Conservation (phyloP, 2,329 filamentous ascomycete genomes). For the Scytalidium sp. region DNA sequence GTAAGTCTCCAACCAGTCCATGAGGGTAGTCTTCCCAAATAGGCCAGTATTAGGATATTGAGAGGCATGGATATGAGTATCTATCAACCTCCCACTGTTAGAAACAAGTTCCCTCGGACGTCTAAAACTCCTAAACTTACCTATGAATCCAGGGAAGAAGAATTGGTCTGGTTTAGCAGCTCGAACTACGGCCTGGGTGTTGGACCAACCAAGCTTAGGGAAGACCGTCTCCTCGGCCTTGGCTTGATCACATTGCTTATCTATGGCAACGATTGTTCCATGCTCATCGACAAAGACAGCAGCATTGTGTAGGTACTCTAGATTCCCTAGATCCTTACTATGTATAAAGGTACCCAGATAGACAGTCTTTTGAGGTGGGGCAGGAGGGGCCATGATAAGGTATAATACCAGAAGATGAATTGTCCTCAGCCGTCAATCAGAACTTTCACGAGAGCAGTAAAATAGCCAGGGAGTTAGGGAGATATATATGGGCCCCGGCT, state of each 20-base stretch:
- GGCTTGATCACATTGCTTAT: conserved; percentile 21
- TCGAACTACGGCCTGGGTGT: conserved; percentile 16
- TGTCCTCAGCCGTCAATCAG: not conserved
- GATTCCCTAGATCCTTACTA: conserved; percentile 40
- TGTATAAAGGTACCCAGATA: conserved; percentile 64
- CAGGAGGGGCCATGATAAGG: conserved; percentile 5
- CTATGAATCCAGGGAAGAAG: conserved; percentile 82
- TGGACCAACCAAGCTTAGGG: conserved; percentile 30
- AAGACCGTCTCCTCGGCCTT: conserved; percentile 29
- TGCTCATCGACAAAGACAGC: conserved; percentile 48
- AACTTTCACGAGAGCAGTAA: not conserved
- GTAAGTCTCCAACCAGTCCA: conserved; percentile 92
- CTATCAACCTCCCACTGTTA: too few relatives aligned
- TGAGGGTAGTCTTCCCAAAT: conserved; percentile 87
- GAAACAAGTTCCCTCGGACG: not conserved
- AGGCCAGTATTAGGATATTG: conserved; percentile 95
- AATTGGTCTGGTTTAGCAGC: conserved; percentile 53
- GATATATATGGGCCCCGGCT: not conserved
- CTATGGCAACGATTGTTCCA: conserved; percentile 43
- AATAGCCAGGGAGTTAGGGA: too few relatives aligned
- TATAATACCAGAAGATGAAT: not conserved
- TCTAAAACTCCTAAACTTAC: conserved; percentile 35
- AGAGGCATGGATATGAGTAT: conserved; percentile 92
- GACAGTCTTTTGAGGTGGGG: conserved; percentile 28
- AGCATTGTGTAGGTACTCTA: conserved; percentile 45